Conservation (phyloP, 805 yeast species). For the Wickerhamomyces canadensis region DNA sequence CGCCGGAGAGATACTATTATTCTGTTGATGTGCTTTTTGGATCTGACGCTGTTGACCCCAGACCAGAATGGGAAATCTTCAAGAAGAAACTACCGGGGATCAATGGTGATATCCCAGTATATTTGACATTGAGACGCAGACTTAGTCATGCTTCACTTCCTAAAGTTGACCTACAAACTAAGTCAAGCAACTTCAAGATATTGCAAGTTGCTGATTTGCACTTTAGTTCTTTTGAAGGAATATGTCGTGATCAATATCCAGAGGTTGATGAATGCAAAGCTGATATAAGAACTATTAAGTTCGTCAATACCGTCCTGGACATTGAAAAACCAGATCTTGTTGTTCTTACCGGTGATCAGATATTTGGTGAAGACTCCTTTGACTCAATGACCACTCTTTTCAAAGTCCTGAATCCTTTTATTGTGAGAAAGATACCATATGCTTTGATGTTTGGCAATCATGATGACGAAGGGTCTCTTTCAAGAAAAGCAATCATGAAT, state of each 20-base stretch:
- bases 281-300: constrained; percentile 48
- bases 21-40: constrained; percentile 67
- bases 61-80: constrained; percentile 56
- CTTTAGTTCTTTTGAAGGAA: constrained; percentile 77
- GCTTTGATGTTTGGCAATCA: constrained; percentile 90
- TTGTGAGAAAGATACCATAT: constrained; percentile 67
- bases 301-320: constrained; percentile 60
- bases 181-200: constrained; percentile 60
- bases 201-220: constrained; percentile 91
- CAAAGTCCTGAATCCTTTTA: constrained; percentile 69
- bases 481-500: constrained; percentile 55
- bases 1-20: constrained; percentile 12
- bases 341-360: constrained; percentile 86
- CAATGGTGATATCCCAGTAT: constrained; percentile 14
- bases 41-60: constrained; percentile 65
- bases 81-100: constrained; percentile 5
- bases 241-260: constrained; percentile 72
- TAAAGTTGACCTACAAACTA: constrained; percentile 16
- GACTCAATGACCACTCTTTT: constrained; percentile 81
- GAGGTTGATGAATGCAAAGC: constrained; percentile 60
- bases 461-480: constrained; percentile 78
- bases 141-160: constrained; percentile 1
- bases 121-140: constrained; percentile 20
- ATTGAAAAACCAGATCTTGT: constrained; percentile 80
- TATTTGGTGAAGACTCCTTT: constrained; percentile 73